Evolutionary conservation across 164 flowering plant genomes (phyloP).

Genomic region (Liriodendron chinense): DNA sequence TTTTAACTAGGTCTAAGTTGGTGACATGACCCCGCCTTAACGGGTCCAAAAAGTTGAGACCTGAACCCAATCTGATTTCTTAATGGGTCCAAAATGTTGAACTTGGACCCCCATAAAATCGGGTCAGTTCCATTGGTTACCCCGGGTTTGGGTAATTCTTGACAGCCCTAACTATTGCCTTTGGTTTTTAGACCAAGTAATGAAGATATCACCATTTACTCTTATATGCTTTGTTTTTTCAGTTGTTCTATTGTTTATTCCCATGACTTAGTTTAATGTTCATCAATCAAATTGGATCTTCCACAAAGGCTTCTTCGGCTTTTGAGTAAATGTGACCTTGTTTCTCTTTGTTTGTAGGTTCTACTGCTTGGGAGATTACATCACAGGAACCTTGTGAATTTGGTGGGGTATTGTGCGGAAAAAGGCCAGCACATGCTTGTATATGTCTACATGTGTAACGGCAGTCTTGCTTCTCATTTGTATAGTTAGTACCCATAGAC

Average conservation of each 20-base stretch:
- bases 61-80: too few relatives aligned
- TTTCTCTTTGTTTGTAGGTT: conserved; percentile 44
- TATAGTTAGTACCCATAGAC: conserved; percentile 54
- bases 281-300: neutral
- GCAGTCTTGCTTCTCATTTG: conserved; percentile 93
- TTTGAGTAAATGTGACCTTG: neutral
- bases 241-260: neutral
- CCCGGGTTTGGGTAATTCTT: too few relatives aligned
- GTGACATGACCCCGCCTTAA: too few relatives aligned
- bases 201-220: neutral
- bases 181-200: neutral
- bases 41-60: too few relatives aligned
- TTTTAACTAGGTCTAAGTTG: too few relatives aligned
- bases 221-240: neutral
- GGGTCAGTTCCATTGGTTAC: too few relatives aligned
- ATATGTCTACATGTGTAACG: conserved; percentile 89
- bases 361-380: conserved; percentile 85
- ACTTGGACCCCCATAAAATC: too few relatives aligned
- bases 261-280: neutral
- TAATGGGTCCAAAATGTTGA: too few relatives aligned
- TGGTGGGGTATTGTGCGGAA: conserved; percentile 97
- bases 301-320: neutral
- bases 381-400: conserved; percentile 95
- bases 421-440: conserved; percentile 88
- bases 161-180: too few relatives aligned